Evolutionary conservation across 352 stramenopile genomes (phyloP).

Genomic region (Pythium dissotocum): DNA sequence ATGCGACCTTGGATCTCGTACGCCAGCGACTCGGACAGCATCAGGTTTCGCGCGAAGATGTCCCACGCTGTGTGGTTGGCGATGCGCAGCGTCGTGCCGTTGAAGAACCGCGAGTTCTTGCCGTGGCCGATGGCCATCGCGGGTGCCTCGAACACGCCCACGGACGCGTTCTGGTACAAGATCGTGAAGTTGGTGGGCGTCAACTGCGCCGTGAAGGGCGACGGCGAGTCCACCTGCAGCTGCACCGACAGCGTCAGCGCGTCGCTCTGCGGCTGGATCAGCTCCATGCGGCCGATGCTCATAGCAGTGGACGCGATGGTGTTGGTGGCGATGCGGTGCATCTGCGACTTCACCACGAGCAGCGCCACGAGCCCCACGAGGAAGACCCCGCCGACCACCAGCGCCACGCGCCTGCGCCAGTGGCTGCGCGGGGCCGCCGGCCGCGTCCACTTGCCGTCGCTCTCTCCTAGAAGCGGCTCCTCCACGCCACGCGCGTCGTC

Average conservation of each 20-base stretch:
- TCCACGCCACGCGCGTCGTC: constrained; percentile 21
- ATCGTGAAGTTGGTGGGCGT: constrained; percentile 53
- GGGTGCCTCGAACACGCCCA: constrained; percentile 51
- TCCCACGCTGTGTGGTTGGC: constrained; percentile 59
- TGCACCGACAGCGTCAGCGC: constrained; percentile 51
- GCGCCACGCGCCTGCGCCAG: constrained; percentile 10
- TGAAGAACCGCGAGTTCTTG: constrained; percentile 47
- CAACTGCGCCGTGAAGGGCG: constrained; percentile 52
- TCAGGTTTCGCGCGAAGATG: constrained; percentile 68
- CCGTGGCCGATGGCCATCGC: constrained; percentile 56
- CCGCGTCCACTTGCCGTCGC: background rate
- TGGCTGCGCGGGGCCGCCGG: background rate
- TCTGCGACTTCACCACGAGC: constrained; percentile 49
- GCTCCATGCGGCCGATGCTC: constrained; percentile 56
- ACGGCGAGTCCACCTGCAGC: constrained; percentile 50
- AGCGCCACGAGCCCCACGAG: constrained; percentile 33
- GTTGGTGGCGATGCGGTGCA: constrained; percentile 50
- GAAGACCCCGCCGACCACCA: constrained; percentile 16
- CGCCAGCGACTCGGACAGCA: constrained; percentile 38
- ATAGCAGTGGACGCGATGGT: constrained; percentile 65
- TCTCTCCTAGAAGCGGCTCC: constrained; percentile 19
- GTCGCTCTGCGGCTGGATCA: constrained; percentile 39
- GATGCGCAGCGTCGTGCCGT: constrained; percentile 55
- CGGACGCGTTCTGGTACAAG: constrained; percentile 34
- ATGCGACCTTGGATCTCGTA: constrained; percentile 56